These are phyloP conservation scores for Arachis hypogaea DNA, from an alignment of 306 rosid species.

Conservation along the genomic window DNA sequence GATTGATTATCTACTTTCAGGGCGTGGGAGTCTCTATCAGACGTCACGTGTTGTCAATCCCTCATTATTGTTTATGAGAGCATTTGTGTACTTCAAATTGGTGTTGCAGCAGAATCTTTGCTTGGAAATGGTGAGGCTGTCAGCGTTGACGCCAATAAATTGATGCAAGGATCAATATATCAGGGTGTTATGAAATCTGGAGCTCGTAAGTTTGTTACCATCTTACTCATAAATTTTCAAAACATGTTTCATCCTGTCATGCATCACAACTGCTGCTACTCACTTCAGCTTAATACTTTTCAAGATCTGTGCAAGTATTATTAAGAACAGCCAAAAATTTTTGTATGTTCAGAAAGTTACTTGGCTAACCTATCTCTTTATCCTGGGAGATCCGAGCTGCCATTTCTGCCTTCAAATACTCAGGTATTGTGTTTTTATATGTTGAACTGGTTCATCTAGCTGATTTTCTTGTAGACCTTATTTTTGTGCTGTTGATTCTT, in stretches of 20 bases:
- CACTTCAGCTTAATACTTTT: constrained; percentile 22
- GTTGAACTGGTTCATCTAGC: not conserved
- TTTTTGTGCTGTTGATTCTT: constrained; percentile 22
- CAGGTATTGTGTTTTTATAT: constrained; percentile 63
- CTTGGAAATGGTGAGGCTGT: constrained; percentile 56
- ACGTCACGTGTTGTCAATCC: constrained; percentile 77
- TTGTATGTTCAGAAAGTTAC: constrained; percentile 70
- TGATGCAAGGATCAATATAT: constrained; percentile 77
- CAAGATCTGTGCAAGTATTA: constrained; percentile 29
- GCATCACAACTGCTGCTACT: constrained; percentile 23
- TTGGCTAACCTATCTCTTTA: constrained; percentile 89
- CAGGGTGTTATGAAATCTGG: constrained; percentile 74
- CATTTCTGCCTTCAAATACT: constrained; percentile 87
- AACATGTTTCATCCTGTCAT: constrained; percentile 24
- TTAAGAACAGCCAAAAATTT: constrained; percentile 16
- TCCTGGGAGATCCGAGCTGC: constrained; percentile 91
- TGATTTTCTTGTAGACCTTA: not conserved
- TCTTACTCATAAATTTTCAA: not conserved
- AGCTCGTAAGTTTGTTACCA: constrained; percentile 67
- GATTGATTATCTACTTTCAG: constrained; percentile 52
- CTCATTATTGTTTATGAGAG: constrained; percentile 76
- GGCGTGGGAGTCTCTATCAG: constrained; percentile 76
- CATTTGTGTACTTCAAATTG: constrained; percentile 74
- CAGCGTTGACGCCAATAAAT: constrained; percentile 62
- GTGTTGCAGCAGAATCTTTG: constrained; percentile 68